phyloP scores from a whole-genome alignment of 2,329 filamentous ascomycete species.

The Daldinia sp. region DNA sequence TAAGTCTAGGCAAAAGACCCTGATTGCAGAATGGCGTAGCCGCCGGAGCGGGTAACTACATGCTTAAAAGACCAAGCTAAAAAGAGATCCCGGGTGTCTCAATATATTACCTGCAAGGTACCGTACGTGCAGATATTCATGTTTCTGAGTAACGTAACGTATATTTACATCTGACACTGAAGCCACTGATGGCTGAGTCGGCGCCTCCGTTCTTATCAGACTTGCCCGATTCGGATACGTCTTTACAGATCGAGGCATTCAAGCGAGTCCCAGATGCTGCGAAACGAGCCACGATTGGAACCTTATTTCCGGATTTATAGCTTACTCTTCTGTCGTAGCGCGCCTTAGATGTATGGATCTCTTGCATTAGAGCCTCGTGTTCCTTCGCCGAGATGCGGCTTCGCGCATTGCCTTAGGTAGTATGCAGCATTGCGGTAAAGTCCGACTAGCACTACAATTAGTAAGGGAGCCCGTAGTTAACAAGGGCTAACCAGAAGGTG shows the following conservation, averaged over 20 bases:
- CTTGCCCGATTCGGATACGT: slow-evolving; percentile 26
- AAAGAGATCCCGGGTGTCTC: background rate
- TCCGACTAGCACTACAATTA: background rate
- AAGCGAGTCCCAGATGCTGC: slow-evolving; percentile 4
- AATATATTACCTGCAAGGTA: background rate
- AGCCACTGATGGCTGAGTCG: slow-evolving; percentile 6
- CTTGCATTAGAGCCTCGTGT: background rate
- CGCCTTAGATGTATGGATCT: background rate
- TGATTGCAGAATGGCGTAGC: background rate
- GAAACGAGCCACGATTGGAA: slow-evolving; percentile 13
- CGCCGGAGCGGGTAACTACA: background rate
- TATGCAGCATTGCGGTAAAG: slow-evolving; percentile 12
- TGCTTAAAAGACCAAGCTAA: background rate
- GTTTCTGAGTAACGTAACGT: slow-evolving; percentile 6
- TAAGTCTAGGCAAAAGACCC: slow-evolving; percentile 2
- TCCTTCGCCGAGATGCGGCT: slow-evolving; percentile 21
- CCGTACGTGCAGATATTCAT: background rate
- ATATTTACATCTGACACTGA: background rate
- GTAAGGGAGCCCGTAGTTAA: background rate
- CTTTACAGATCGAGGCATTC: slow-evolving; percentile 7
- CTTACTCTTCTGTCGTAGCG: background rate
- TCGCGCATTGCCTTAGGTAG: slow-evolving; percentile 9
- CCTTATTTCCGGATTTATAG: slow-evolving; percentile 12
- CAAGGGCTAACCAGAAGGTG: background rate
- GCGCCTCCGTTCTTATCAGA: slow-evolving; percentile 9